Evolutionary conservation across 208 protist species (phyloP), one percentile per base, ranked within the genome.

Genomic region (Wallacemonas rigidus): DNA sequence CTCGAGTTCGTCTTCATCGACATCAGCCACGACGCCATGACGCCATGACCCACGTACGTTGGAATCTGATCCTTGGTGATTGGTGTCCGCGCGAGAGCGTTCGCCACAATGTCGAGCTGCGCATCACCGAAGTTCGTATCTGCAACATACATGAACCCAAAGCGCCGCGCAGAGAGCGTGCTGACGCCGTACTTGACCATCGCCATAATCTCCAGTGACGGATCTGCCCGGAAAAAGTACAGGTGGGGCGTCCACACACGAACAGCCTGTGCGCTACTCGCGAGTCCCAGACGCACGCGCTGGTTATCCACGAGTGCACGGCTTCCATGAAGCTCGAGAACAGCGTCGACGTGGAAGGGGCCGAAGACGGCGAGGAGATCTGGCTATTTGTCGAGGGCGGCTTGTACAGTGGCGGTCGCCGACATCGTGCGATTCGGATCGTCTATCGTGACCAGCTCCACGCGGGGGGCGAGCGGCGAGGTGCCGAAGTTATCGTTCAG

Each of bases 151-250:
- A 79, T 79, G 45, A 74, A 74, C 2, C 67, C 74, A 8, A 79
- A 36, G 17, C 67, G 54, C 2, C 54, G 54, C 3, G 68, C 45
- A 38, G 51, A 64, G 35, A 79, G 56, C 7, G 53, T 50, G 14
- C 36, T 57, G 43, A 74, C 38, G 5, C 54, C 69, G 56, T 79
- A 78, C 39, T 51, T 36, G 1, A 82, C n/a, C 51, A 73, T 64
- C 3, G 74, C 47, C 41, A 48, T 56, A 12, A 74, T 15, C 36
- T 54, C 74, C 8, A 67, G 43, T 12, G 51, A 53, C 35, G 69
- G 62, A 1, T 78, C 78, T 26, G 54, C 17, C 4, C 67, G 54
- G 64, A 82, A 45, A 78, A 82, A 82, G 69, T 82, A 82, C 41
- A 82, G 39, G 56, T 78, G 5, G 36, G 68, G 73, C n/a, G 74